Conservation (phyloP, 179 eudicot genomes). For the Spinacia oleracea region DNA sequence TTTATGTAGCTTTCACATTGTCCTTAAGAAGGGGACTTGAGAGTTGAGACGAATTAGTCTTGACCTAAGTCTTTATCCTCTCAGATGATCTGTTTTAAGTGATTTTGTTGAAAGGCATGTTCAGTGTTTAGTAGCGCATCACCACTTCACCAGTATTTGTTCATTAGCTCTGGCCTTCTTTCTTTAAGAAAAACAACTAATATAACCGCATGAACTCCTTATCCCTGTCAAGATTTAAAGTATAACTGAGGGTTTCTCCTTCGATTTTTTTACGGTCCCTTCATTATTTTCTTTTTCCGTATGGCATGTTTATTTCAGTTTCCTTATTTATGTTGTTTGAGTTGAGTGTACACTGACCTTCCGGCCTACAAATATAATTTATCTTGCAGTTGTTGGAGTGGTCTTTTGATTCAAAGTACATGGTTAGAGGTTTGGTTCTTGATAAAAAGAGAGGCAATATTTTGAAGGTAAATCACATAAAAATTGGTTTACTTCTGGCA, state of each 20-base stretch:
- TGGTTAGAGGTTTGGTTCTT: conserved; percentile 97
- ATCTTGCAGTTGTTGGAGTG: conserved; percentile 70
- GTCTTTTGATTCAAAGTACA: conserved; percentile 94
- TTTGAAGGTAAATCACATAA: conserved; percentile 61
- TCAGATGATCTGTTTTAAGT: too few species aligned
- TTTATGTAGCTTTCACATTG: too few species aligned
- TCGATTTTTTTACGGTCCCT: neutral
- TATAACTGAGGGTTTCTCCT: neutral
- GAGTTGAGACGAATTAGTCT: neutral
- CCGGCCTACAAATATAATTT: conserved; percentile 22
- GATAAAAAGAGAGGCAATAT: conserved; percentile 98
- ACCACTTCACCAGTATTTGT: neutral
- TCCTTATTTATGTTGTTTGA: neutral
- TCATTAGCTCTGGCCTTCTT: neutral
- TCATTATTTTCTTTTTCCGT: too few species aligned
- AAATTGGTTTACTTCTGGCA: neutral
- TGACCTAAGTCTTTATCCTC: neutral
- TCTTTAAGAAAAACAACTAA: neutral
- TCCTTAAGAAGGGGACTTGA: neutral
- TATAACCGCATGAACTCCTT: neutral
- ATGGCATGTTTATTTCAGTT: neutral
- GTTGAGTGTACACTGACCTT: conserved; percentile 20
- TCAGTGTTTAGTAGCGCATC: neutral
- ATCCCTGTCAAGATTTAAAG: neutral
- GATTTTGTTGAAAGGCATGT: neutral